These are phyloP conservation scores for Aechmea fasciata DNA, from an alignment of 176 grass and related monocot species.

Conservation along the genomic window DNA sequence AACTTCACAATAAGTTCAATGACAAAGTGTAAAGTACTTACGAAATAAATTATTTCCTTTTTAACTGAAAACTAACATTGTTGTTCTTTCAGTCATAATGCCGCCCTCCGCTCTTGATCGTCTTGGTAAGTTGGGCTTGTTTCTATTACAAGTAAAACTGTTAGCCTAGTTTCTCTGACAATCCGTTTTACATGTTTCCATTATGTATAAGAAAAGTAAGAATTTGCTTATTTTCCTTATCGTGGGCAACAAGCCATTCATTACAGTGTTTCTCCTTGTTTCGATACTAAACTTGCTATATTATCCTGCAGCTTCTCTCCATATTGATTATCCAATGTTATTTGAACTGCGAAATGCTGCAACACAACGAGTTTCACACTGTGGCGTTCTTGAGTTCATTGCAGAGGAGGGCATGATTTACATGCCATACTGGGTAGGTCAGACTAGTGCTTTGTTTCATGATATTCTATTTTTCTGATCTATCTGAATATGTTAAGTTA, in stretches of 20 bases:
- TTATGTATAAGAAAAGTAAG: background rate
- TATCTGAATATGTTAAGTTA: conserved; percentile 22
- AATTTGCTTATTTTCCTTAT: background rate
- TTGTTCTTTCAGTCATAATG: conserved; percentile 84
- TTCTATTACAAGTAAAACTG: background rate
- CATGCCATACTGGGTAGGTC: conserved; percentile 95
- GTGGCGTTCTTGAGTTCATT: conserved; percentile 93
- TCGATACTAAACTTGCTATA: conserved; percentile 14
- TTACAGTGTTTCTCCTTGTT: conserved; percentile 1
- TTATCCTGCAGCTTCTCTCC: conserved; percentile 63
- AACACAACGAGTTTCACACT: conserved; percentile 72
- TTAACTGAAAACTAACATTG: background rate
- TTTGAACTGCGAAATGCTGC: conserved; percentile 80
- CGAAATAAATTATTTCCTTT: background rate
- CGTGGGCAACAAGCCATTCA: background rate
- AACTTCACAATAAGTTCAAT: too few species aligned
- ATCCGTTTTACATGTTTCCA: conserved; percentile 8
- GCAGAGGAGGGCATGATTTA: conserved; percentile 99
- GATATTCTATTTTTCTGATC: conserved; percentile 3
- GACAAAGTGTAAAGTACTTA: too few species aligned
- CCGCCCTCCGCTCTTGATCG: conserved; percentile 95
- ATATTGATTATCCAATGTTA: conserved; percentile 98
- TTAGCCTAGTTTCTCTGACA: conserved; percentile 1
- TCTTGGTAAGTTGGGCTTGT: conserved; percentile 52
- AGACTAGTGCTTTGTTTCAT: background rate